Evolutionary conservation across 495 filamentous ascomycete genomes (phyloP).

Genomic region (Lasiosphaeris hirsuta): DNA sequence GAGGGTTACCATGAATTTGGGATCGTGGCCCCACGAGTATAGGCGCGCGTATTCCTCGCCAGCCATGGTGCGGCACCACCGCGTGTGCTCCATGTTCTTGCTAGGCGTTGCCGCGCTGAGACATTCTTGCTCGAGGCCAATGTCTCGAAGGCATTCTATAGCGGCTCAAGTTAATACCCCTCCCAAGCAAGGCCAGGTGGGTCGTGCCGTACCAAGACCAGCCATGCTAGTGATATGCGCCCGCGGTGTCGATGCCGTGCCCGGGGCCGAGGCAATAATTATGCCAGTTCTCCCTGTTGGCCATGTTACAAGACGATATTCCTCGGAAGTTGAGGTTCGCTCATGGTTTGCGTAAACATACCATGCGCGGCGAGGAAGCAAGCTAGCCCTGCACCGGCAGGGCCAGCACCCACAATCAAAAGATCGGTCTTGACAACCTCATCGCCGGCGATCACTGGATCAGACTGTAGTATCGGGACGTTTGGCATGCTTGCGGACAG

Average conservation of each 20-base stretch:
- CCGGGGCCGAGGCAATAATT: slow-evolving; percentile 44
- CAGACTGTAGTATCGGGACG: not conserved
- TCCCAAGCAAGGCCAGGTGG: not conserved
- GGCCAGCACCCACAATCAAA: slow-evolving; percentile 55
- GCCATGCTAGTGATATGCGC: slow-evolving; percentile 55
- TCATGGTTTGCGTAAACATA: slow-evolving; percentile 12
- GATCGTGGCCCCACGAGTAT: slow-evolving; percentile 53
- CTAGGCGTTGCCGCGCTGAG: slow-evolving; percentile 32
- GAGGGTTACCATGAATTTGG: slow-evolving; percentile 36
- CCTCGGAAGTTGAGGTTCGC: not conserved
- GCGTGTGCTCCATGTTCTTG: slow-evolving; percentile 46
- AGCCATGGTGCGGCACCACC: slow-evolving; percentile 54
- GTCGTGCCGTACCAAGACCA: slow-evolving; percentile 17
- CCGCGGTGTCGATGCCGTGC: slow-evolving; percentile 50
- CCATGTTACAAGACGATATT: not conserved
- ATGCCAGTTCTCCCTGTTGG: slow-evolving; percentile 44
- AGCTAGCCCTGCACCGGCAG: slow-evolving; percentile 53
- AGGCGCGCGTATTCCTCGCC: slow-evolving; percentile 53
- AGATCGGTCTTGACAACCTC: slow-evolving; percentile 44
- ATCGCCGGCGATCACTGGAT: slow-evolving; percentile 6
- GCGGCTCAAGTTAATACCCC: not conserved
- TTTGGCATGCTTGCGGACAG: not conserved
- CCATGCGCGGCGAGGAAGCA: slow-evolving; percentile 54
- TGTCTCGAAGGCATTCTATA: slow-evolving; percentile 52
- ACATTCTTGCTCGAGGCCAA: slow-evolving; percentile 45